Conservation (phyloP, 257 asterid genomes). For the Ehretia macrophylla region DNA sequence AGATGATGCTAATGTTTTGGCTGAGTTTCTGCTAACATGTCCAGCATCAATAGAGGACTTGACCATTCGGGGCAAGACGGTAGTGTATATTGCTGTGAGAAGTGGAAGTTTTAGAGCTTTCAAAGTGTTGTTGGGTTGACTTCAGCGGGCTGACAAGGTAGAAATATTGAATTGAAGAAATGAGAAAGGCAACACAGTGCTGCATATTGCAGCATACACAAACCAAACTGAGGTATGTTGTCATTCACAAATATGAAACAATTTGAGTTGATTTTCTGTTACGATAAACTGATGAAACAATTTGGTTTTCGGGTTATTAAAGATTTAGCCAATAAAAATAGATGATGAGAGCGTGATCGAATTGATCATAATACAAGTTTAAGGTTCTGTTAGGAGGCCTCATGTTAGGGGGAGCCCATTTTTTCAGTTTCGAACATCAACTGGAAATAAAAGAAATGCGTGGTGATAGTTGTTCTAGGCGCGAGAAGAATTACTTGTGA, state of each 20-base stretch:
- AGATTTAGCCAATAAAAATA: not conserved
- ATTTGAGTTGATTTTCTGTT: too few species aligned
- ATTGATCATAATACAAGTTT: too few species aligned
- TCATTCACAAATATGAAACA: not conserved
- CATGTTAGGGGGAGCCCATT: too few species aligned
- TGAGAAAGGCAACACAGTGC: slow-evolving; percentile 8
- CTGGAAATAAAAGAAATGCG: too few species aligned
- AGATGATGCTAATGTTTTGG: slow-evolving; percentile 4
- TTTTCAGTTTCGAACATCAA: too few species aligned
- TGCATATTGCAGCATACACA: slow-evolving; percentile 19
- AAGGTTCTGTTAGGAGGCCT: too few species aligned
- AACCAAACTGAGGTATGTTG: slow-evolving; percentile 10
- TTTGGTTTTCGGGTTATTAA: not conserved
- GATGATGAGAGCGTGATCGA: too few species aligned
- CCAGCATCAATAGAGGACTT: slow-evolving; percentile 12
- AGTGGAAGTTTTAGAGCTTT: slow-evolving; percentile 8
- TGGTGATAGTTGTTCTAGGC: too few species aligned
- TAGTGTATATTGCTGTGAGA: slow-evolving; percentile 18
- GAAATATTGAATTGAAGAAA: slow-evolving; percentile 8
- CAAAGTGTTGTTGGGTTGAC: slow-evolving; percentile 20
- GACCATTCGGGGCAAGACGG: slow-evolving; percentile 14
- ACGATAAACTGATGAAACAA: not conserved
- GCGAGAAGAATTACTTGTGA: too few species aligned
- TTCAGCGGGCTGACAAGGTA: slow-evolving; percentile 2
- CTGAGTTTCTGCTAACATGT: slow-evolving; percentile 6